A percentile compares a stretch with the other conserved stretches of the same genome.
Conservation (phyloP, 1,139 yeast species). For the Protomyces arabidopsidicola region DNA sequence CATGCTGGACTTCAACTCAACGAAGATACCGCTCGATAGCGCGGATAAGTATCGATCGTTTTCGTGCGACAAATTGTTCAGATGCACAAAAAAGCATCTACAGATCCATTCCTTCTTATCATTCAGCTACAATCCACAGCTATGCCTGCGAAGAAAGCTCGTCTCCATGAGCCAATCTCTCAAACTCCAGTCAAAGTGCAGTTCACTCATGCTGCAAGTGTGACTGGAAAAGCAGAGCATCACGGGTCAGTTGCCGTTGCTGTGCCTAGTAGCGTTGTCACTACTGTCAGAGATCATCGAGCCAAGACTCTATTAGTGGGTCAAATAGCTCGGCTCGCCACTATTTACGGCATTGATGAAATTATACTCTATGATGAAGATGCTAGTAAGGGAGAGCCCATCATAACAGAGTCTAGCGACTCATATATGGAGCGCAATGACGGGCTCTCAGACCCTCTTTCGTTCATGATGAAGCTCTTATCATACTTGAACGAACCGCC, state of each 20-base stretch:
- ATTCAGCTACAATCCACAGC: too few species aligned
- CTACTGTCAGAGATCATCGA: slow-evolving; percentile 25
- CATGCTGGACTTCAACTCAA: too few species aligned
- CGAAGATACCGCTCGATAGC: too few species aligned
- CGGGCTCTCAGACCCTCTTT: slow-evolving; percentile 10
- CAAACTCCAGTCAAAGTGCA: too few species aligned
- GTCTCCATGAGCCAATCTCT: too few species aligned
- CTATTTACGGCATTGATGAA: slow-evolving; percentile 27
- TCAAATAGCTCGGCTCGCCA: slow-evolving; percentile 27
- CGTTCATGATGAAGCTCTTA: slow-evolving; percentile 23
- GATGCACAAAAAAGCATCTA: too few species aligned
- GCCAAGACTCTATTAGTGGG: slow-evolving; percentile 28
- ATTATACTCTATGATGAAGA: slow-evolving; percentile 28
- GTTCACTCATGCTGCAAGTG: too few species aligned
- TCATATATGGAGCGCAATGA: slow-evolving; percentile 19
- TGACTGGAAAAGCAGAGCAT: neutral
- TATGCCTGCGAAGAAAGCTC: neutral
- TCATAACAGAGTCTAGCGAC: slow-evolving; percentile 14
- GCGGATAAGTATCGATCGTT: too few species aligned
- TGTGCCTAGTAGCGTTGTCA: slow-evolving; percentile 28
- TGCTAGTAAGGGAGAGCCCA: slow-evolving; percentile 1
- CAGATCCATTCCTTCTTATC: too few species aligned
- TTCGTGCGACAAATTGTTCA: too few species aligned
- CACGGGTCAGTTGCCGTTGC: slow-evolving; percentile 25
- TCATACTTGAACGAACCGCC: slow-evolving; percentile 29